Evolutionary conservation across 139 green algal genomes (phyloP), one percentile per base, ranked within the genome.

Genomic region (Chlamydomonas urium): DNA sequence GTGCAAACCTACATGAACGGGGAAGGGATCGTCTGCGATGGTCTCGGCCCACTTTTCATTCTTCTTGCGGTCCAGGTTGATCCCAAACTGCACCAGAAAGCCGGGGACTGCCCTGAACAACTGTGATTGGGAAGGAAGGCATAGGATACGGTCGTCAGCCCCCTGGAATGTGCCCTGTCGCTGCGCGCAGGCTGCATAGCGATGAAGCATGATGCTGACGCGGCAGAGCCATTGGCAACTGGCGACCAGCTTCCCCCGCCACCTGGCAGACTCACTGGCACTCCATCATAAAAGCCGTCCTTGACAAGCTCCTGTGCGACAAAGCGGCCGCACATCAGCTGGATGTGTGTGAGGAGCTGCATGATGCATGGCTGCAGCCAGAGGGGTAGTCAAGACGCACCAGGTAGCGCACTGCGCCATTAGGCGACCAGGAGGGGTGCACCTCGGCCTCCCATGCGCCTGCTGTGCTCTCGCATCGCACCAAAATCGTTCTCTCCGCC

Each of bases 1-100:
- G n/a, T n/a, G n/a, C n/a, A 56, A 14, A 68, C 33, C 5, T 19
- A 68, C 60, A n/a, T 68, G 60, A 24, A 68, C 24, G 31, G 60
- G 60, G 33, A 45, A 68, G 17, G 60, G 60, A 19, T 68, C 60
- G 33, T 68, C 60, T 24, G 19, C 17, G 23, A 68, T 68, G 60
- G 10, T 48, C 4, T 14, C 19, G 5, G 37, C 60, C 60, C 60
- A 68, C 23, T 68, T 68, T 4, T 68, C 23, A 19, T 68, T 68
- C 60, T 33, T 68, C 6, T 26, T 38, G 5, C 14, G 19, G 31
- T 68, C 23, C 23, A 68, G 14, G 33, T n/a, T 68, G 60, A 68
- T 68, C 19, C 60, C 60, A 68, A 68, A 68, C 33, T 68, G 60
- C 6, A 68, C 60, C 33, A 68, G 23, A 29, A 68, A 68, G 31